Evolutionary conservation across 2,329 filamentous ascomycete species (phyloP), one percentile per base, ranked within the genome.

Genomic region (Monilinia aucupariae): DNA sequence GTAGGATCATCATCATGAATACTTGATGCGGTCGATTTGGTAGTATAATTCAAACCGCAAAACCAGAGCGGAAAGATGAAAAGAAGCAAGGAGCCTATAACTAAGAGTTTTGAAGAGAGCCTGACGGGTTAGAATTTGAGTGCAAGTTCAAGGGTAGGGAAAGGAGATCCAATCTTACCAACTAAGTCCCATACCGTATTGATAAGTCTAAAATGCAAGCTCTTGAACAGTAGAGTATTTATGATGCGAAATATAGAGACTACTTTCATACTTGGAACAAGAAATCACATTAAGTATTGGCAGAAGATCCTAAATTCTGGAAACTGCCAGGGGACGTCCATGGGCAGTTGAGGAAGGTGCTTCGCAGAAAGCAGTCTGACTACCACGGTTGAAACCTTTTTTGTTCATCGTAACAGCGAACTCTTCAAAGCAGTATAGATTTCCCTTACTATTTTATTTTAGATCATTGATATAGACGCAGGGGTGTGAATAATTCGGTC

Each of bases 1-100:
- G 54, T 17, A 58, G 54, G n/a, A 58, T 58, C 54, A 58, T 58
- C 54, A 58, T 58, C 12, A 20, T n/a, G 7, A 25, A 47, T 20
- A 22, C 2, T 17, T 34, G 15, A 47, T 17, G 30, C 13, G 34
- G 9, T 17, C 4, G n/a, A 47, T 2, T 20, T 22, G n/a, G 15
- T 34, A 7, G 12, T 47, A 1, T 1, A 12, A 10, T 20, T 37
- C 1, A 25, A 25, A 47, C 2, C 2, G 13, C 4, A 7, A 47
- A 25, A 17, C 0, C 20, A 34, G 15, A 7, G 1, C 10, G 13
- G 13, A 13, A 25, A 12, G 8, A 2, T 30, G n/a, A 7, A 2
- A 4, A 5, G 10, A 2, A 17, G 32, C 3, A 25, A 8, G 5
- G 4, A 13, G 32, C 4, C 5, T 5, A 8, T 20, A 20, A 34